Evolutionary conservation across 192 early-diverging fungal species (phyloP).

Genomic region (Geranomyces variabilis): DNA sequence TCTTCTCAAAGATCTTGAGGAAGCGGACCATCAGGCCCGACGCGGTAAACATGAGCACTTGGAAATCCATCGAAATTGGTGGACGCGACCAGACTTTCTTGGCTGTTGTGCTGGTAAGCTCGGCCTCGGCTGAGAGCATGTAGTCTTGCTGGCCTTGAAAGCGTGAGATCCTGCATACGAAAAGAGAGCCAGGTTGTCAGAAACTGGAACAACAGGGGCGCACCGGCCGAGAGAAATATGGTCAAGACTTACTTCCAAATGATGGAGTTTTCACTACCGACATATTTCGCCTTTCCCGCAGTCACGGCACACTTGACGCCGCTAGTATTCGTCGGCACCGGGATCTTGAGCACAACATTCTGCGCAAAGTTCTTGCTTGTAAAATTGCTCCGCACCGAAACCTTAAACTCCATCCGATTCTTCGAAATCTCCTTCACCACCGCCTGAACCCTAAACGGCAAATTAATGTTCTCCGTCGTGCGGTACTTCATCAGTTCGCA

Average conservation of each 20-base stretch:
- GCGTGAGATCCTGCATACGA: slow-evolving; percentile 83
- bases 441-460: slow-evolving; percentile 95
- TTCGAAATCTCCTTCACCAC: slow-evolving; percentile 85
- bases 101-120: slow-evolving; percentile 78
- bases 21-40: slow-evolving; percentile 95
- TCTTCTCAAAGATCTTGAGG: slow-evolving; percentile 97
- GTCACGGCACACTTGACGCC: slow-evolving; percentile 79
- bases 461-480: slow-evolving; percentile 91
- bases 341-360: slow-evolving; percentile 85
- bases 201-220: too few species aligned
- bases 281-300: slow-evolving; percentile 91
- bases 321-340: slow-evolving; percentile 89
- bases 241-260: slow-evolving; percentile 91
- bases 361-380: slow-evolving; percentile 85
- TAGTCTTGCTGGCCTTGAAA: slow-evolving; percentile 92
- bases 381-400: slow-evolving; percentile 88
- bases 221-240: neutral
- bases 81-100: slow-evolving; percentile 93
- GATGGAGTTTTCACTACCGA: slow-evolving; percentile 88
- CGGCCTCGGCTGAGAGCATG: slow-evolving; percentile 79
- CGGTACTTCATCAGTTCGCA: slow-evolving; percentile 96
- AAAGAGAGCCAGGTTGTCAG: neutral
- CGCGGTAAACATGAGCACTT: slow-evolving; percentile 96
- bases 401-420: slow-evolving; percentile 84
- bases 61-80: slow-evolving; percentile 92